Conservation (phyloP, 768 basidiomycete genomes). For the Leccinum arenicola region DNA sequence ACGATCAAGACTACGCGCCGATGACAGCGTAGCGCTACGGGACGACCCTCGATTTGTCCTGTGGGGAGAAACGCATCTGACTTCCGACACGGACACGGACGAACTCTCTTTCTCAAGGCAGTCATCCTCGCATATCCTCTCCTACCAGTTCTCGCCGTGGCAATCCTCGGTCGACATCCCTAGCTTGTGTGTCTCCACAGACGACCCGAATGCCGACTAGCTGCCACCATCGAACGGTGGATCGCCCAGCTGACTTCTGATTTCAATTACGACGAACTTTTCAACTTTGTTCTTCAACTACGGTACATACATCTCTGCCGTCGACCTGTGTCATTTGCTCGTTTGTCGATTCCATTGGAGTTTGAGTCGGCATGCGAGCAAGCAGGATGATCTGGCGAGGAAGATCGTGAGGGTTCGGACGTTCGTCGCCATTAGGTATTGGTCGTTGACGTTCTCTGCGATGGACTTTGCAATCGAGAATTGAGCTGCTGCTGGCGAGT, state of each 20-base stretch:
- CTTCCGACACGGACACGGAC: slow-evolving; percentile 31
- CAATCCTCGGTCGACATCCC: slow-evolving; percentile 27
- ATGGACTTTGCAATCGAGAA: slow-evolving; percentile 81
- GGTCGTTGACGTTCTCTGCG: slow-evolving; percentile 86
- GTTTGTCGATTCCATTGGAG: slow-evolving; percentile 78
- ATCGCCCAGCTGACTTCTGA: too few species aligned
- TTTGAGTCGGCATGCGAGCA: slow-evolving; percentile 34
- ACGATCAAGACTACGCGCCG: slow-evolving; percentile 66
- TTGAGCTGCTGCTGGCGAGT: slow-evolving; percentile 65
- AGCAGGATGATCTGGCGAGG: slow-evolving; percentile 65
- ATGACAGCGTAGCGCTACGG: slow-evolving; percentile 68
- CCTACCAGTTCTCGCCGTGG: slow-evolving; percentile 37
- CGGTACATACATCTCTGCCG: too few species aligned
- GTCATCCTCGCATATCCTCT: slow-evolving; percentile 39
- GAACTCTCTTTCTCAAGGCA: slow-evolving; percentile 40
- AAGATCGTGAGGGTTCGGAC: slow-evolving; percentile 84
- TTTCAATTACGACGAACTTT: too few species aligned
- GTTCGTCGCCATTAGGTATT: slow-evolving; percentile 86
- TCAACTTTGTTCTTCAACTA: too few species aligned
- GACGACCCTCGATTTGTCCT: slow-evolving; percentile 92
- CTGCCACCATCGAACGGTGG: too few species aligned
- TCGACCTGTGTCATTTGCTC: too few species aligned
- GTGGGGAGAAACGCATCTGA: slow-evolving; percentile 64
- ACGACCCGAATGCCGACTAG: slow-evolving; percentile 30
- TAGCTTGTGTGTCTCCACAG: slow-evolving; percentile 20